Base-by-base conservation (phyloP, 108 stramenopile genomes). In the Cyclotella kingstonii region DNA sequence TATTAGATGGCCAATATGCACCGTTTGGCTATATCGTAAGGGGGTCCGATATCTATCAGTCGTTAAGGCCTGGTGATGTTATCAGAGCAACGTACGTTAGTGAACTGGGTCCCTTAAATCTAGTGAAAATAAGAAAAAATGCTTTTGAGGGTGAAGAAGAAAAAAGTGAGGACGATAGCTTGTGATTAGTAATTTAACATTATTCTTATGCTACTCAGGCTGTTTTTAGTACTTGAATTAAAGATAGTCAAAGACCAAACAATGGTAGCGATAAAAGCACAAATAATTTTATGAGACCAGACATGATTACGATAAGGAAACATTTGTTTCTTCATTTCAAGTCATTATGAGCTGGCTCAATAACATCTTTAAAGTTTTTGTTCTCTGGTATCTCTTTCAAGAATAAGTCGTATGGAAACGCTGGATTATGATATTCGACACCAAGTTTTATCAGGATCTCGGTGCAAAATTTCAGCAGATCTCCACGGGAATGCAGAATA, bases 11-110 rank as follows among this genome's bases (percentile, higher is more conserved):
- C 2, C 73, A 87, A 31, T 93, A 89, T 58, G 87, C 91, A 19
- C 86, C 87, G 0, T 93, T 93, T 57, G 91, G 91, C 25, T 93
- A 85, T 63, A 84, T 93, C 42, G 73, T 85, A 4, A 63, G 76
- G 11, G 91, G 91, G 15, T 70, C 59, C 8, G 84, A 89, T 57
- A 38, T 93, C 7, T 85, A 79, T 46, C 61, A 86, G 36, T 64
- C 72, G 15, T 43, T 93, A 8, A 59, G 80, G 57, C 76, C 86
- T 25, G 86, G 83, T 22, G 91, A 93, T 80, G 54, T 86, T 8
- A 89, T 93, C 50, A 77, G 66, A 18, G 70, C 86, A 10, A 93
- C 91, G 3, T 74, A 66, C 68, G 84, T 89, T 0, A 83, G 84
- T 62, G 87, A 87, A 30, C 77, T 77, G 33, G 91, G 91, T 14